Percentiles rank a stretch among this genome's conserved stretches.
phyloP scores from a whole-genome alignment of 2,329 filamentous ascomycete genomes.

The Stachybotrys echinatus region DNA sequence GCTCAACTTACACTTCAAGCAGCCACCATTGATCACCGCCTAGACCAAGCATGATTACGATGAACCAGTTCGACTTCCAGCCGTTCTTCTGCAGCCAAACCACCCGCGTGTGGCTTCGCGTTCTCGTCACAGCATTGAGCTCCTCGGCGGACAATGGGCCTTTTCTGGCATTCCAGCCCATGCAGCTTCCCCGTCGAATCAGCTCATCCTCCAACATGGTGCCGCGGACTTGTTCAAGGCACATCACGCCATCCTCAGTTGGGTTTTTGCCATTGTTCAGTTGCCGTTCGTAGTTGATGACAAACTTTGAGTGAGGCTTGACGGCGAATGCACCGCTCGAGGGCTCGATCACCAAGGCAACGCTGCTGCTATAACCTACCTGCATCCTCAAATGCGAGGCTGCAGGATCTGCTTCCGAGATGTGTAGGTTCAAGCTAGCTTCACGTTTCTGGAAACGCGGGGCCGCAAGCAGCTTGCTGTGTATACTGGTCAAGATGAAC shows the following conservation, averaged over 20 bases:
- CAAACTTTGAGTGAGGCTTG: conserved; percentile 55
- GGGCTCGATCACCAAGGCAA: conserved; percentile 66
- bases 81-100: conserved; percentile 65
- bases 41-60: conserved; percentile 65
- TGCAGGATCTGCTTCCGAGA: conserved; percentile 57
- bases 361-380: conserved; percentile 56
- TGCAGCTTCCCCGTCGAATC: conserved; percentile 51
- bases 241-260: conserved; percentile 48
- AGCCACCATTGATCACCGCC: conserved; percentile 77
- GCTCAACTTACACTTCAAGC: conserved; percentile 47
- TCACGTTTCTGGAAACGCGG: conserved; percentile 57
- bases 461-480: conserved; percentile 52
- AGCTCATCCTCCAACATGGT: conserved; percentile 57
- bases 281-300: conserved; percentile 54
- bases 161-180: conserved; percentile 56
- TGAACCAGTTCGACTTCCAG: conserved; percentile 70
- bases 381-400: conserved; percentile 65
- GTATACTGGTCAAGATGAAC: conserved; percentile 63
- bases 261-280: conserved; percentile 58
- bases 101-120: conserved; percentile 56
- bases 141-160: conserved; percentile 47
- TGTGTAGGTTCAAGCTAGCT: conserved; percentile 51
- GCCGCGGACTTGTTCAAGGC: conserved; percentile 59
- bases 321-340: conserved; percentile 73
- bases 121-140: conserved; percentile 55